These are phyloP conservation scores for Nakaseomyces uthaithaninus DNA, from an alignment of 1,139 yeast species.

Conservation along the genomic window DNA sequence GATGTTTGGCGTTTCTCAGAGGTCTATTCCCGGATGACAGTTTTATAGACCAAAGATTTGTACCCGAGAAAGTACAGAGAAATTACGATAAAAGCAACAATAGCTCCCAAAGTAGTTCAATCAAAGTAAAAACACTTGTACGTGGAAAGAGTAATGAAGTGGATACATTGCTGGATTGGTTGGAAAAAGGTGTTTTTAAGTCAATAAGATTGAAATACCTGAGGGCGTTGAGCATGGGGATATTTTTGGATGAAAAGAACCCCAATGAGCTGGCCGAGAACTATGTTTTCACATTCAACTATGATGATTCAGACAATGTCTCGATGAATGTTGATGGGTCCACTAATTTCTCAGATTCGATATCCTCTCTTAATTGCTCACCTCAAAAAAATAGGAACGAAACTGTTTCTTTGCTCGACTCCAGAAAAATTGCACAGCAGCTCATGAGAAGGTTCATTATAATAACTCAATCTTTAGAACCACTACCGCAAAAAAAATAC, in stretches of 20 bases:
- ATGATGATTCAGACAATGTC: slow-evolving; percentile 29
- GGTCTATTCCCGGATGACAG: slow-evolving; percentile 44
- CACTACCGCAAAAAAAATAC: slow-evolving; percentile 40
- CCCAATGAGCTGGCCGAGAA: slow-evolving; percentile 40
- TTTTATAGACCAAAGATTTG: slow-evolving; percentile 39
- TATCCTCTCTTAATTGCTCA: neutral
- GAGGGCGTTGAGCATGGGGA: slow-evolving; percentile 40
- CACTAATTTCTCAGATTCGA: neutral
- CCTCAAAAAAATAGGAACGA: slow-evolving; percentile 11
- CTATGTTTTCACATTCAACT: slow-evolving; percentile 42
- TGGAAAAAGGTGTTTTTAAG: slow-evolving; percentile 43
- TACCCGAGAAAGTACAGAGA: slow-evolving; percentile 31
- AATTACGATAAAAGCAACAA: slow-evolving; percentile 24
- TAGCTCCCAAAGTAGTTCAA: slow-evolving; percentile 28
- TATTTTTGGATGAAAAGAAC: slow-evolving; percentile 36
- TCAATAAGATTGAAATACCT: slow-evolving; percentile 38
- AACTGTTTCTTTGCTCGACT: slow-evolving; percentile 27
- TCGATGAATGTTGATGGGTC: slow-evolving; percentile 22
- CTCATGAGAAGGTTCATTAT: slow-evolving; percentile 43
- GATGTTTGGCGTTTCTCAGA: slow-evolving; percentile 45
- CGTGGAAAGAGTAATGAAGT: slow-evolving; percentile 40
- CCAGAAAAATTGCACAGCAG: slow-evolving; percentile 39
- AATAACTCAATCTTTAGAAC: slow-evolving; percentile 44
- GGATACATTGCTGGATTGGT: slow-evolving; percentile 43
- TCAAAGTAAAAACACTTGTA: slow-evolving; percentile 40